Evolutionary conservation across 2,329 filamentous ascomycete genomes (phyloP).

Genomic region (Paecilomyces sp.): DNA sequence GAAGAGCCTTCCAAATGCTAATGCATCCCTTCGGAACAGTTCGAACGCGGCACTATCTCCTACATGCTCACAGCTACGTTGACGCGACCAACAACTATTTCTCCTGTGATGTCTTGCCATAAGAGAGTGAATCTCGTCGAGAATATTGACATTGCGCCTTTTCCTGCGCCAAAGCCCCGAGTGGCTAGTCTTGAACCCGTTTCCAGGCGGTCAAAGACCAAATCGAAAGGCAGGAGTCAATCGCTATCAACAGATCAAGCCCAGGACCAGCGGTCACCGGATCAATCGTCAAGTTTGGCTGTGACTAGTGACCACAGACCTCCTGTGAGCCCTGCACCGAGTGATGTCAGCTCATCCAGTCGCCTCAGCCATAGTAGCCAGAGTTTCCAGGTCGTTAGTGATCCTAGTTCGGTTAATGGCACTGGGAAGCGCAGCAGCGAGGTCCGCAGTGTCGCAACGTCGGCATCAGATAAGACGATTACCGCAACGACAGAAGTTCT

Average conservation of each 20-base stretch:
- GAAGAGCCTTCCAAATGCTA: constrained; percentile 2
- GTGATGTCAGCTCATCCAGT: constrained; percentile 66
- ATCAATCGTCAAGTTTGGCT: constrained; percentile 36
- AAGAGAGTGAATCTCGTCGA: constrained; percentile 73
- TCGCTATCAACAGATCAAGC: constrained; percentile 27
- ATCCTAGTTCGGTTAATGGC: constrained; percentile 33
- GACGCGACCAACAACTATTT: constrained; percentile 80
- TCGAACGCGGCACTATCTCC: constrained; percentile 86
- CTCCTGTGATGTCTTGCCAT: constrained; percentile 72
- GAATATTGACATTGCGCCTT: constrained; percentile 72
- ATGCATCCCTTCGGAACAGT: constrained; percentile 46
- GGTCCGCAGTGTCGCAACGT: constrained; percentile 43
- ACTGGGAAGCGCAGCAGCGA: constrained; percentile 40
- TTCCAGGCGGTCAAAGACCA: constrained; percentile 61
- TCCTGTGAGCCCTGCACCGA: constrained; percentile 47
- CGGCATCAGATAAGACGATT: constrained; percentile 67
- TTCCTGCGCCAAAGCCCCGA: constrained; percentile 67
- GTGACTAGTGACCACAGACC: constrained; percentile 27
- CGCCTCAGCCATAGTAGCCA: constrained; percentile 58
- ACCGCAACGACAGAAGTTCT: constrained; percentile 77
- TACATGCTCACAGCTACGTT: constrained; percentile 88
- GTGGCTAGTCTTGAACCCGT: constrained; percentile 85
- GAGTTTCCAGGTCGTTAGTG: constrained; percentile 47
- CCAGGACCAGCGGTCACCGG: constrained; percentile 40
- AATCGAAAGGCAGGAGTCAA: constrained; percentile 42